phyloP scores from a whole-genome alignment of 2,329 filamentous ascomycete genomes.

The Verticillium dahliae region DNA sequence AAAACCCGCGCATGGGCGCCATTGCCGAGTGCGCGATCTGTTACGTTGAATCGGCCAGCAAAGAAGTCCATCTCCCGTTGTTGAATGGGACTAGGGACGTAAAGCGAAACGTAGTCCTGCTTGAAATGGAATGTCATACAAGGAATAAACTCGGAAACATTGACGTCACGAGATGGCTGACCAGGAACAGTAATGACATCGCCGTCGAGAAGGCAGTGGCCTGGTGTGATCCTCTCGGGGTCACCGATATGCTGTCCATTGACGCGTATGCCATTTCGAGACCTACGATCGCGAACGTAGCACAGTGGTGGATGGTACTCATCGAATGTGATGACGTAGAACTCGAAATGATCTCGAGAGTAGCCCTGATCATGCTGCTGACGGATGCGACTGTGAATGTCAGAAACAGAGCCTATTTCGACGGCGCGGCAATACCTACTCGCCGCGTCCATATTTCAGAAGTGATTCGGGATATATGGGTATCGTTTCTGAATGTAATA shows the following conservation, averaged over 20 bases:
- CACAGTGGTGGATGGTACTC: conserved; percentile 29
- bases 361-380: conserved; percentile 17
- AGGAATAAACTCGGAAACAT: background rate
- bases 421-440: background rate
- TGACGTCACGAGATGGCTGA: conserved; percentile 18
- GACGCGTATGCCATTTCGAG: conserved; percentile 46
- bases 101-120: background rate
- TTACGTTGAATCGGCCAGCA: conserved; percentile 23
- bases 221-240: conserved; percentile 27
- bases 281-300: conserved; percentile 51
- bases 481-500: background rate
- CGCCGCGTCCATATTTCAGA: background rate
- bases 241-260: conserved; percentile 37
- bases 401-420: background rate
- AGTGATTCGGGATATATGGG: background rate
- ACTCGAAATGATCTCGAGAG: conserved; percentile 47
- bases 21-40: conserved; percentile 26
- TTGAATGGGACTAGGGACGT: conserved; percentile 15
- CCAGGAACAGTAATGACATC: conserved; percentile 38
- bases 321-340: conserved; percentile 49
- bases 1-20: conserved; percentile 30
- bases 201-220: conserved; percentile 41
- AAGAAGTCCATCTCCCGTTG: conserved; percentile 26
- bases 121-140: conserved; percentile 3
- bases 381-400: background rate